These are phyloP conservation scores for Diaporthe ampelina DNA, from an alignment of 2,329 filamentous ascomycete species.

Conservation along the genomic window DNA sequence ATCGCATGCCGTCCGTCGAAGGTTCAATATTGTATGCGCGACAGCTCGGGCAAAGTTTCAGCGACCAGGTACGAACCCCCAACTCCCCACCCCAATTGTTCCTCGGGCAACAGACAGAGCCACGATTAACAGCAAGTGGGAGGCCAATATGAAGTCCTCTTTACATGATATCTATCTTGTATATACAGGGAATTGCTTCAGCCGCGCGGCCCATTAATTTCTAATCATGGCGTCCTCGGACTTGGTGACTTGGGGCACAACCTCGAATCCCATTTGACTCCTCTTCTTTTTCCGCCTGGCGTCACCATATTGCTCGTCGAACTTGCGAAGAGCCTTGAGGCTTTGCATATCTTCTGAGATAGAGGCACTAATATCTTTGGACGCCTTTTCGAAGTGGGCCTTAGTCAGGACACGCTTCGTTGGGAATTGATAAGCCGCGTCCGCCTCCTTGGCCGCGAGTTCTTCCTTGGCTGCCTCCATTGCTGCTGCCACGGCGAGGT, in stretches of 20 bases:
- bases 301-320: slow-evolving; percentile 95
- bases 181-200: not conserved
- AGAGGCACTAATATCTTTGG: slow-evolving; percentile 90
- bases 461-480: slow-evolving; percentile 85
- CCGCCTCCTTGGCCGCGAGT: slow-evolving; percentile 55
- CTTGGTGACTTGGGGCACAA: slow-evolving; percentile 55
- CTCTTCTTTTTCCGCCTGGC: slow-evolving; percentile 76
- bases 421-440: slow-evolving; percentile 71
- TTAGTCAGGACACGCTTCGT: slow-evolving; percentile 75
- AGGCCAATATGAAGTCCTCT: not conserved
- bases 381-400: slow-evolving; percentile 86
- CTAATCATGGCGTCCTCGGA: slow-evolving; percentile 61
- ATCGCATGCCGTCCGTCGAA: not conserved
- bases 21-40: not conserved
- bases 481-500: slow-evolving; percentile 83
- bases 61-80: too few relatives aligned
- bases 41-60: not conserved
- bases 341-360: slow-evolving; percentile 95
- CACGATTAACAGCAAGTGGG: not conserved
- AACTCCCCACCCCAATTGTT: too few relatives aligned
- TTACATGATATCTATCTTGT: not conserved
- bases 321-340: slow-evolving; percentile 89
- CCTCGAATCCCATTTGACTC: slow-evolving; percentile 71
- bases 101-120: not conserved
- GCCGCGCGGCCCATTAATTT: not conserved